Evolutionary conservation across 192 early-diverging fungal genomes (phyloP), one percentile per base, ranked within the genome.

Genomic region (Mortierella alpina): DNA sequence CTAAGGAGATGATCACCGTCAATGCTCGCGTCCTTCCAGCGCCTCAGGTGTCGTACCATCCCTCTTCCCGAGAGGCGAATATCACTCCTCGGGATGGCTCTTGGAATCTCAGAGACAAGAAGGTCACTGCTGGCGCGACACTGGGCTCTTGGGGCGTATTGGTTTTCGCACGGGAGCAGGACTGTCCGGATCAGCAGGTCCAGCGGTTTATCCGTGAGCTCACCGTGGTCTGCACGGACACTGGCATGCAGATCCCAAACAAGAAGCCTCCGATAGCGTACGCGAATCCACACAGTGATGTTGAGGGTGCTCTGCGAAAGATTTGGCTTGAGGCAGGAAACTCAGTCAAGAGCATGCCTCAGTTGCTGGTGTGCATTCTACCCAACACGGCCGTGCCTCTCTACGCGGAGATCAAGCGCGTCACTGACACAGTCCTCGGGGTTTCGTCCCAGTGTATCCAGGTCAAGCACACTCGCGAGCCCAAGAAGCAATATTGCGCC

Each of bases 401-500:
- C 10, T 98, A 98, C 82, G 92, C 93, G 45, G 92, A 86, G 56
- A 91, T 96, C 80, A 98, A 98, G 88, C 90, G 96, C 31, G 89
- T 95, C 22, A 90, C 91, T 14, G 96, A 98, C 79, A 96, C 95
- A 4, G 91, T 95, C 22, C 87, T 97, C 70, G 96, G 96, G n/a
- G 85, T 97, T 22, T 90, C 94, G 0, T 95, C 95, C 20, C 97
- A 98, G 85, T 98, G 97, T 76, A 88, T 97, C 67, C 95, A 95
- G 72, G 82, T 89, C 15, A 96, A 92, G 83, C 92, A 96, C 69
- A 87, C 95, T 70, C 88, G 88, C 78, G 82, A 87, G 14, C 86
- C 93, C 45, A 96, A 92, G 81, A 74, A 90, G 59, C 96, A 99
- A 85, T 99, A 99, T 86, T 96, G 95, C 71, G 96, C 97, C 18